These are phyloP conservation scores for Calonectria montana DNA, from an alignment of 2,329 filamentous ascomycete genomes.

Conservation along the genomic window DNA sequence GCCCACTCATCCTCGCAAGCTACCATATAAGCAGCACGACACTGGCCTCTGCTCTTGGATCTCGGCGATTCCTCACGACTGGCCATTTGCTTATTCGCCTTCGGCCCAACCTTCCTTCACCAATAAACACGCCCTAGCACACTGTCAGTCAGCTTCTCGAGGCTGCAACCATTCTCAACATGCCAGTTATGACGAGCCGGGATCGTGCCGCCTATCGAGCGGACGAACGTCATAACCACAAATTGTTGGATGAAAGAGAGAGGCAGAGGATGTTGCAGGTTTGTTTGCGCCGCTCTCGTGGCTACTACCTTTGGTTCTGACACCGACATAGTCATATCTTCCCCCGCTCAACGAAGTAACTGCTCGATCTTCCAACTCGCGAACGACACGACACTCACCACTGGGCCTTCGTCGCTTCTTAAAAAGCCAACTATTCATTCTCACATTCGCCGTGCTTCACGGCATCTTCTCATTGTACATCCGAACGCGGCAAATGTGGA, in stretches of 20 bases:
- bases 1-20: constrained; percentile 31
- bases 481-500: constrained; percentile 82
- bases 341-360: constrained; percentile 49
- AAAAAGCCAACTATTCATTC: constrained; percentile 70
- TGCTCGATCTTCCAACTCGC: constrained; percentile 32
- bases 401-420: constrained; percentile 73
- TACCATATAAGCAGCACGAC: constrained; percentile 38
- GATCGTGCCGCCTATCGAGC: constrained; percentile 54
- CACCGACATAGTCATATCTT: constrained; percentile 47
- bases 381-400: constrained; percentile 50
- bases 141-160: constrained; percentile 40
- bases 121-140: background rate
- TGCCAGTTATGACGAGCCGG: constrained; percentile 49
- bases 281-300: background rate
- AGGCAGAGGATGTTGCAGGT: constrained; percentile 52
- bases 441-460: constrained; percentile 79
- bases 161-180: constrained; percentile 43
- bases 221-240: constrained; percentile 51
- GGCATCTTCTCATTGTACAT: constrained; percentile 90
- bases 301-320: constrained; percentile 3
- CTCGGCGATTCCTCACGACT: background rate
- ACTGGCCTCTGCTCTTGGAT: constrained; percentile 16
- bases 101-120: background rate
- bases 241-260: constrained; percentile 49
- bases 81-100: background rate